Conservation (phyloP, 2,329 filamentous ascomycete species). For the Pseudogymnoascus sp. region DNA sequence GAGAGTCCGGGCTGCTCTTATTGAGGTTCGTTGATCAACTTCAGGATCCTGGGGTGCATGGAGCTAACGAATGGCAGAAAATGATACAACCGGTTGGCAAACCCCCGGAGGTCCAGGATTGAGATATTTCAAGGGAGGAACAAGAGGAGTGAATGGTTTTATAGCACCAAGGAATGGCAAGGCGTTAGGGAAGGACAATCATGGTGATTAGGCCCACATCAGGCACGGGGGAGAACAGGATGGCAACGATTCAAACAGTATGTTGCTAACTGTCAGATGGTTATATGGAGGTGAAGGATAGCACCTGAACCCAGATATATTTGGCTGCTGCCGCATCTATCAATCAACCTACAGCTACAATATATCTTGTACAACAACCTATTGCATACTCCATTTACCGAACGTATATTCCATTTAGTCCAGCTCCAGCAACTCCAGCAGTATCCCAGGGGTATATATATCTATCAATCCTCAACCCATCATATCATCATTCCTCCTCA, state of each 20-base stretch:
- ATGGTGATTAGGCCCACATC: background rate
- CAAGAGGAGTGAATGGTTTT: background rate
- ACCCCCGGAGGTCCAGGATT: slow-evolving; percentile 52
- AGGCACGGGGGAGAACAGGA: background rate
- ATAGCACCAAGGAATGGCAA: background rate
- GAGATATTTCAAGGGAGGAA: slow-evolving; percentile 10
- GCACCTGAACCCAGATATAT: background rate
- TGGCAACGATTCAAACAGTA: background rate
- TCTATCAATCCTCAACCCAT: background rate
- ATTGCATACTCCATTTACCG: background rate
- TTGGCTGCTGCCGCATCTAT: background rate
- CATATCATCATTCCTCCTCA: slow-evolving; percentile 13
- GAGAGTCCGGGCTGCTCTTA: slow-evolving; percentile 70
- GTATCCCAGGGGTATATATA: slow-evolving; percentile 3
- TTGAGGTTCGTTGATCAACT: slow-evolving; percentile 50
- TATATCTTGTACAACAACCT: background rate
- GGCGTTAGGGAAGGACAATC: background rate
- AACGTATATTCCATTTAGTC: background rate
- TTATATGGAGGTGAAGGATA: background rate
- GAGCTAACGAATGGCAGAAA: slow-evolving; percentile 39
- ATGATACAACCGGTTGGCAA: slow-evolving; percentile 62
- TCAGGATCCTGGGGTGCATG: background rate
- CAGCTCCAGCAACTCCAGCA: background rate
- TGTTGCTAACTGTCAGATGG: background rate
- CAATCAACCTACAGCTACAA: background rate